These are phyloP conservation scores for Corylus avellana DNA, from an alignment of 306 rosid genomes.

Conservation along the genomic window DNA sequence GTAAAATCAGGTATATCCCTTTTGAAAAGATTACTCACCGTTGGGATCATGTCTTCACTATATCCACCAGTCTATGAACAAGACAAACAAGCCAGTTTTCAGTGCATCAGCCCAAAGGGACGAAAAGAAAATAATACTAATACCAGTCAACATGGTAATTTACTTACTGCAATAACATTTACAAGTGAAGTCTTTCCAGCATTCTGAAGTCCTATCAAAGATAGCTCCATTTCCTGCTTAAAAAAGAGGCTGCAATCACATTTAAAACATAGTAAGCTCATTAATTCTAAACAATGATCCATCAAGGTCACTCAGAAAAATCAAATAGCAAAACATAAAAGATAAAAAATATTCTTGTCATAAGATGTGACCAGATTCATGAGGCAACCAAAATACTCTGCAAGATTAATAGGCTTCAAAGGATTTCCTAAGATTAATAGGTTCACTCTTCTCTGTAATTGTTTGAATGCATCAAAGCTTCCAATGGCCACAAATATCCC, in stretches of 20 bases:
- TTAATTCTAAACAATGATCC: conserved; percentile 16
- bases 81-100: conserved; percentile 3
- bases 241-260: conserved; percentile 83
- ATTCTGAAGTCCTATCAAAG: conserved; percentile 90
- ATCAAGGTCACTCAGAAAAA: conserved; percentile 17
- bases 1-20: not conserved
- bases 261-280: conserved; percentile 27
- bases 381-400: conserved; percentile 5
- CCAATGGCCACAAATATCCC: not conserved
- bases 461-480: not conserved
- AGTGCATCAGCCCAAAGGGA: conserved; percentile 25
- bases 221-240: conserved; percentile 96
- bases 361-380: not conserved
- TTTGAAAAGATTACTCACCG: conserved; percentile 51
- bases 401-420: not conserved
- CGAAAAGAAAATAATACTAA: conserved; percentile 13
- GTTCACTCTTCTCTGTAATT: not conserved
- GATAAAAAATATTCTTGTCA: not conserved
- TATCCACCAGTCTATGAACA: conserved; percentile 79
- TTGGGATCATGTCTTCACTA: conserved; percentile 97
- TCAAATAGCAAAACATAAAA: not conserved
- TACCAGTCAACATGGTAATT: conserved; percentile 15
- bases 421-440: not conserved
- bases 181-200: conserved; percentile 96
- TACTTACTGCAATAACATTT: conserved; percentile 85